phyloP scores from a whole-genome alignment of 1,139 yeast species.

The Suhomyces ambrosiae region DNA sequence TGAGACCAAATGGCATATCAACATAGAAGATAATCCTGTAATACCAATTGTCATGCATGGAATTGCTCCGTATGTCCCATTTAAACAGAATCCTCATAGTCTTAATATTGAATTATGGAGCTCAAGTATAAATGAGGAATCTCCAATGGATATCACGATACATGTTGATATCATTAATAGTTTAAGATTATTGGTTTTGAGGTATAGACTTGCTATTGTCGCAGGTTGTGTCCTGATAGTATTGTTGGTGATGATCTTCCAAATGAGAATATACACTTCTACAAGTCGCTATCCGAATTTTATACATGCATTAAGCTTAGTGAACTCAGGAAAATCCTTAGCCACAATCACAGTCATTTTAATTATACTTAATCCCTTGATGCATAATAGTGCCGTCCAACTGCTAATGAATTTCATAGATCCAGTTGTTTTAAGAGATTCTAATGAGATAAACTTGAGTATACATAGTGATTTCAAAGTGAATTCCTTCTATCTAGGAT shows the following conservation, averaged over 20 bases:
- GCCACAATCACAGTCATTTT: slow-evolving; percentile 19
- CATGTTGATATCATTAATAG: slow-evolving; percentile 47
- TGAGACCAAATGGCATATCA: slow-evolving; percentile 78
- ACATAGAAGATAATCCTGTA: slow-evolving; percentile 33
- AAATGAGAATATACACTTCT: slow-evolving; percentile 40
- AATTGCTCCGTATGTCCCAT: slow-evolving; percentile 79
- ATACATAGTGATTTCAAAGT: slow-evolving; percentile 26
- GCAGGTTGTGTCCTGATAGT: slow-evolving; percentile 57
- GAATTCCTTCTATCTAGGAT: slow-evolving; percentile 61
- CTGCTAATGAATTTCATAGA: slow-evolving; percentile 45
- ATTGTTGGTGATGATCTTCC: slow-evolving; percentile 46
- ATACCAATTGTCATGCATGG: slow-evolving; percentile 60
- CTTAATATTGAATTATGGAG: slow-evolving; percentile 51
- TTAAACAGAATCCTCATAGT: slow-evolving; percentile 30
- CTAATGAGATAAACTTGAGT: slow-evolving; percentile 34
- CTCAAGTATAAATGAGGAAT: slow-evolving; percentile 18
- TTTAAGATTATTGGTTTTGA: slow-evolving; percentile 56
- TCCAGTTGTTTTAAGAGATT: slow-evolving; percentile 52
- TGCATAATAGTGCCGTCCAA: slow-evolving; percentile 23
- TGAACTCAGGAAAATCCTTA: slow-evolving; percentile 28
- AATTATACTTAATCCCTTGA: slow-evolving; percentile 44
- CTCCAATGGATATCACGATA: slow-evolving; percentile 36
- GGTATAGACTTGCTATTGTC: slow-evolving; percentile 65
- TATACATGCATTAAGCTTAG: slow-evolving; percentile 42
- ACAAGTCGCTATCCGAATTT: slow-evolving; percentile 55